Base-by-base conservation (phyloP, 257 asterid species). In the Pogostemon cablin region DNA sequence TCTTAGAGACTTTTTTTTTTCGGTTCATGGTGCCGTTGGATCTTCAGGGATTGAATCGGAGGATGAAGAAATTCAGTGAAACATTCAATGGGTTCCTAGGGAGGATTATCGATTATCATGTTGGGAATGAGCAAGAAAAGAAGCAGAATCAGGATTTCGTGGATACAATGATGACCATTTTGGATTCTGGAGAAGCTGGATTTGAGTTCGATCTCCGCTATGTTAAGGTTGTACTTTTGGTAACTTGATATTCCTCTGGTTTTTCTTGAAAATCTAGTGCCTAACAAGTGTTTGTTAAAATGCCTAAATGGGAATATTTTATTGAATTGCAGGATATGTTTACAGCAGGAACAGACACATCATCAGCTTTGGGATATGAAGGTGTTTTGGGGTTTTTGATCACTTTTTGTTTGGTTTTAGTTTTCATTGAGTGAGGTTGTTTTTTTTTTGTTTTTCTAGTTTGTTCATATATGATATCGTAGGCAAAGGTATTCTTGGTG, bases 131-230 rank as follows among this genome's bases (percentile, higher is more conserved):
- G 67, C 9, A 17, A 0, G 42, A 59, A 15, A 41, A 57, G 50
- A 46, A 65, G 64, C 61, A 47, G 3, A 50, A 11, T 40, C 58
- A 3, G 4, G 81, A 80, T 41, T 75, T 80, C 41, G 81, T 75
- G 3, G 76, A 72, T 15, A 79, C 76, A n/a, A 46, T 80, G 75
- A 55, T 81, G 68, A 72, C 15, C 6, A 61, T 68, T 39, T 47
- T 77, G 79, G 80, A 78, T 50, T 63, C 78, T 1, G 82, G 82
- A 4, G 74, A 81, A 9, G 75, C 82, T 8, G 70, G 54, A 6
- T 78, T 81, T 20, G 82, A 81, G 17, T 81, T 81, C 58, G 80
- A 78, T 34, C 82, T 82, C 60, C 71, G 82, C 53, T 75, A 81
- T 71, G 78, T 81, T 25, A 81, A 81, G 68, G 78, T 76, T 2